phyloP scores from a whole-genome alignment of 2,329 filamentous ascomycete genomes.

The Colletotrichum eleusines region DNA sequence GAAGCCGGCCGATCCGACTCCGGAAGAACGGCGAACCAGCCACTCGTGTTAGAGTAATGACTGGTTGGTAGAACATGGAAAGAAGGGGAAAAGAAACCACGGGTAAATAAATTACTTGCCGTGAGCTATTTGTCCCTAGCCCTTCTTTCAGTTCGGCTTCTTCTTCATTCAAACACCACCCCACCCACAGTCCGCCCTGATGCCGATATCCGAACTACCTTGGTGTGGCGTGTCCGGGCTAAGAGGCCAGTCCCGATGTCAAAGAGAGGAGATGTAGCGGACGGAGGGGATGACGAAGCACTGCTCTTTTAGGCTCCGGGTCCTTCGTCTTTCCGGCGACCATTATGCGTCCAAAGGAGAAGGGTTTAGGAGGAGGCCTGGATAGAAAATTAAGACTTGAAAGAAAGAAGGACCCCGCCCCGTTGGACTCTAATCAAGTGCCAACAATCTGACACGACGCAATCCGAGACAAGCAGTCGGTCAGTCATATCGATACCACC shows the following conservation, averaged over 20 bases:
- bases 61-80: not conserved
- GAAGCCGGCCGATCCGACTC: slow-evolving; percentile 7
- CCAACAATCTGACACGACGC: not conserved
- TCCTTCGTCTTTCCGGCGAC: not conserved
- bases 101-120: not conserved
- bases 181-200: not conserved
- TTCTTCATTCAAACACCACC: slow-evolving; percentile 31
- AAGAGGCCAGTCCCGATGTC: slow-evolving; percentile 23
- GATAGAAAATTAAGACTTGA: not conserved
- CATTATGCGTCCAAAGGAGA: not conserved
- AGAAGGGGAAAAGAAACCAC: not conserved
- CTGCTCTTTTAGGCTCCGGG: not conserved
- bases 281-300: slow-evolving; percentile 25
- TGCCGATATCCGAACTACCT: slow-evolving; percentile 39
- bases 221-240: slow-evolving; percentile 39
- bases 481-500: not conserved
- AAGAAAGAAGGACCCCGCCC: not conserved
- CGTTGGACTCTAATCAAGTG: not conserved
- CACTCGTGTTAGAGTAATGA: not conserved
- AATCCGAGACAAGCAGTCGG: not conserved
- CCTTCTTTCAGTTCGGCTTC: slow-evolving; percentile 3
- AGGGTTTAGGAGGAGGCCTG: not conserved
- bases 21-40: not conserved
- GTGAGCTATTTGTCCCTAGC: not conserved
- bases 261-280: not conserved